Base-by-base conservation (phyloP, 2,329 filamentous ascomycete genomes). In the Exophiala spinifera region DNA sequence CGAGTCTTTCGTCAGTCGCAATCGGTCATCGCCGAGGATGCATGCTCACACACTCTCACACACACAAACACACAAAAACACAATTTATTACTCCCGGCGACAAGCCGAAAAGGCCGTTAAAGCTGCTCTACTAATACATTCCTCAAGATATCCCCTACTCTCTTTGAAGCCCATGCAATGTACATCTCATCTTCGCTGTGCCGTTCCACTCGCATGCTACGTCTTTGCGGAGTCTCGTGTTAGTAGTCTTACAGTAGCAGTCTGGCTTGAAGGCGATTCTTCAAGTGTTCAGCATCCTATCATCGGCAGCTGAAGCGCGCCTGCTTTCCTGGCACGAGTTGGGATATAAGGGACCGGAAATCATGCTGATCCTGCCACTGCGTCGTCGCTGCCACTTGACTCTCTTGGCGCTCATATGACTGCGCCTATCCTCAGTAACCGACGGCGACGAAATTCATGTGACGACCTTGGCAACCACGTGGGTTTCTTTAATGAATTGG, bases 271-370 rank as follows among this genome's bases (percentile, higher is more conserved):
- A 69, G 65, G 60, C 59, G 59, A 62, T 69, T 68, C 65, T 67
- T 49, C 57, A 69, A 69, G 65, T 68, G 60, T 69, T 69, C 60
- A 67, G 65, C 59, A 65, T 69, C 64, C 66, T 67, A 68, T 67
- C 51, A 46, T 68, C 64, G 55, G 64, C 63, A 67, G 64, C 64
- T 68, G 63, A 69, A 69, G 66, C 64, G 61, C 63, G 63, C 64
- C 66, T 61, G 66, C 63, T 57, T 39, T 5, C 64, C 11, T 37
- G 61, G 49, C 62, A 68, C 59, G 46, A 66, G 65, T 50, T 15
- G 48, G 20, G n/a, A 33, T 43, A 20, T 28, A 50, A 15, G 36
- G 48, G 20, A 17, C 33, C 48, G 37, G 48, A 50, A 50, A 50
- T 50, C 23, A 42, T 50, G 48, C 21, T 50, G 48, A 50, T 57